Base-by-base conservation (phyloP, 768 basidiomycete genomes). In the Xerocomellus amylosporus region DNA sequence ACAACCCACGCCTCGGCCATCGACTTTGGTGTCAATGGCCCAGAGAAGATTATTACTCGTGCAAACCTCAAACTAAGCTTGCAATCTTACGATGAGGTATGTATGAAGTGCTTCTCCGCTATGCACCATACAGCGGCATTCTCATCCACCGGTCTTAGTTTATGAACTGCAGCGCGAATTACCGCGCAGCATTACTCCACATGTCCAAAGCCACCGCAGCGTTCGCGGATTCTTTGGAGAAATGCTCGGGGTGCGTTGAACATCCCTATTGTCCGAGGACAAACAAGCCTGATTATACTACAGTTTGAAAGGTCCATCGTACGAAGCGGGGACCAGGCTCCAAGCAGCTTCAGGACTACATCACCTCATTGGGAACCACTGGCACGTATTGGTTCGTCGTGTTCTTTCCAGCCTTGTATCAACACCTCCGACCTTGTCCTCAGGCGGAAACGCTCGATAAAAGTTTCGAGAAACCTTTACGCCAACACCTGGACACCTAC, bases 341-440 rank as follows among this genome's bases (percentile, higher is more conserved):
- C 90, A 93, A 64, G 93, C 90, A 28, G 85, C 90, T 26, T 86
- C 89, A 19, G 94, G 95, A 5, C 74, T 98, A 41, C 92, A 96
- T 70, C 90, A 95, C 70, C 81, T 98, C 59, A 86, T 96, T 61
- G 86, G 88, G 46, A 96, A 95, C 68, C 91, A 95, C 60, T 93
- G 90, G 82, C 91, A 93, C 70, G 84, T 98, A 53, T 75, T 98
- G 67, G 92, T 93, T 57, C 56, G 85, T 77, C 51, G 38, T 28
- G 36, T 54, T 36, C 22, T 41, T 57, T 58, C 50, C 58, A 53
- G 50, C 30, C 36, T 33, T 40, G 28, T 44, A 24, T 46, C 24
- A 46, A 48, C 19, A 30, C 46, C 49, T 24, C 49, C 44, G 49
- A 60, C 54, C 24, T 46, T 17, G 43, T 57, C 40, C 30, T 33